phyloP scores from a whole-genome alignment of 2,329 filamentous ascomycete genomes.

The Thelonectria olida region DNA sequence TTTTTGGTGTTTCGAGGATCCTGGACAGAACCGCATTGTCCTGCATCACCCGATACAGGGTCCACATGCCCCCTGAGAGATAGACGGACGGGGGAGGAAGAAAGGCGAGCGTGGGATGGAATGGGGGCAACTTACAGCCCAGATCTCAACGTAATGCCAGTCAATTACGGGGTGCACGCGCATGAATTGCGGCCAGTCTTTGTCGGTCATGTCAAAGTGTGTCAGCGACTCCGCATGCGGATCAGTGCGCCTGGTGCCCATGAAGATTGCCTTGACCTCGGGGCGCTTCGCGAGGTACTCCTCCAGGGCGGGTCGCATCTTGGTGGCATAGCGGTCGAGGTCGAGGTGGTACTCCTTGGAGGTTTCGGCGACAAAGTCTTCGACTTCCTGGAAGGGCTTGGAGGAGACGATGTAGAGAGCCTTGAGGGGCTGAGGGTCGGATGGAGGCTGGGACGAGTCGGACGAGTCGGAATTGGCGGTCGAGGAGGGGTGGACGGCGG shows the following conservation, averaged over 20 bases:
- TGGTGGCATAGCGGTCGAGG: constrained; percentile 76
- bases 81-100: background rate
- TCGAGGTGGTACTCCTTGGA: constrained; percentile 77
- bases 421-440: constrained; percentile 63
- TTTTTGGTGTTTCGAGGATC: background rate
- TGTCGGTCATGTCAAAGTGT: constrained; percentile 88
- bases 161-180: constrained; percentile 95
- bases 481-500: constrained; percentile 47
- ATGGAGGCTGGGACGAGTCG: constrained; percentile 24
- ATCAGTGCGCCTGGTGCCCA: constrained; percentile 85
- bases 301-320: constrained; percentile 84
- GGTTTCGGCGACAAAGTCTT: constrained; percentile 79
- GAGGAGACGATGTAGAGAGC: constrained; percentile 89
- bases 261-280: constrained; percentile 67
- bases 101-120: background rate
- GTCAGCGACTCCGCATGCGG: constrained; percentile 83
- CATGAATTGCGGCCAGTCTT: constrained; percentile 92
- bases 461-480: constrained; percentile 35
- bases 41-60: background rate
- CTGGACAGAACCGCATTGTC: background rate
- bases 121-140: constrained; percentile 73
- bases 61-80: background rate
- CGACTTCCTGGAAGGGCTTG: constrained; percentile 86
- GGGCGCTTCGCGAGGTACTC: constrained; percentile 75
- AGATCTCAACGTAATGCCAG: constrained; percentile 92